phyloP scores from a whole-genome alignment of 257 asterid species.

The Gynochthodes officinalis region DNA sequence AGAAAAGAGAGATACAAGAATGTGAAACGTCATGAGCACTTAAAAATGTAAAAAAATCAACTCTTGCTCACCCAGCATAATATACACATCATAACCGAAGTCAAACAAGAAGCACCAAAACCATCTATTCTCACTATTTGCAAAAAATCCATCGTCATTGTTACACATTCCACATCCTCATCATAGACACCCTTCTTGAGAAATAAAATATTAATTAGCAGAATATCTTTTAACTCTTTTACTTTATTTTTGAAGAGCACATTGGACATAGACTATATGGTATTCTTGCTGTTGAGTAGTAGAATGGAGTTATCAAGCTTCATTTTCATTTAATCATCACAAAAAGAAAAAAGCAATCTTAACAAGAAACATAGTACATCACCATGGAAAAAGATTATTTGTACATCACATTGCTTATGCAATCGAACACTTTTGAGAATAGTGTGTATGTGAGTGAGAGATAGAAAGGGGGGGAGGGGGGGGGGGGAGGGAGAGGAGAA shows the following conservation, averaged over 20 bases:
- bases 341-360: background rate
- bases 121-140: too few relatives aligned
- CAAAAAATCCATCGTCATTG: too few relatives aligned
- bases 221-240: background rate
- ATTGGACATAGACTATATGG: background rate
- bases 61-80: background rate
- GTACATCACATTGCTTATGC: too few relatives aligned
- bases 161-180: background rate
- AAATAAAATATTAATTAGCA: background rate
- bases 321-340: background rate
- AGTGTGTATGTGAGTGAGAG: background rate
- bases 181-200: background rate
- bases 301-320: background rate
- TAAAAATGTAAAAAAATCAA: background rate
- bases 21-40: background rate
- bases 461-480: too few relatives aligned
- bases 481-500: too few relatives aligned
- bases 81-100: background rate
- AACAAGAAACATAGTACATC: background rate
- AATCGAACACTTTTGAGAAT: background rate
- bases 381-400: background rate
- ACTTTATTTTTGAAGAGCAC: background rate
- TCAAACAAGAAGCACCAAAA: background rate
- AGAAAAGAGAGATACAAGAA: background rate
- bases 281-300: background rate